Base-by-base conservation (phyloP, 2,329 filamentous ascomycete genomes). In the Epichloe elymi region DNA sequence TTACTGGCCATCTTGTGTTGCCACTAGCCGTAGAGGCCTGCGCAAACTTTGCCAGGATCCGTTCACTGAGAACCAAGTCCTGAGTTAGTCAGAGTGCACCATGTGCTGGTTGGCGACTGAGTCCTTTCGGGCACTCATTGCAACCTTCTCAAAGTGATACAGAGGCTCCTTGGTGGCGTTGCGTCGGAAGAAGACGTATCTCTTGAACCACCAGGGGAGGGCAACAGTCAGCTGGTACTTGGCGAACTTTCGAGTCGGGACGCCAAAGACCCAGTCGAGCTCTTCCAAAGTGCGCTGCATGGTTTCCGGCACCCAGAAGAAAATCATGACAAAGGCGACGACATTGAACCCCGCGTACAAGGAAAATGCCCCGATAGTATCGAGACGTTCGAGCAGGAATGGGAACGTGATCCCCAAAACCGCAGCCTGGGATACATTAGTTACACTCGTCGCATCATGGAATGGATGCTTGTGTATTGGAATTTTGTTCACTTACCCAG, bases 261-360 rank as follows among this genome's bases (percentile, higher is more conserved):
- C 72, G 10, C 66, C 69, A 36, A 75, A 76, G 50, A 76, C 70
- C 52, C 68, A 72, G 61, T 76, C 73, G 53, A 76, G 68, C 56
- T 75, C 73, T 59, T 74, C 72, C 4, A 75, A 67, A 0, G 70
- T 72, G 48, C 68, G 67, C 58, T 73, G 74, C 66, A 79, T 81
- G 0, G 78, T 82, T 60, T 81, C 78, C 0, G 64, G 65, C 2
- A 67, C 65, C 51, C 61, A 63, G 55, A 65, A 62, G 57, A 79
- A 77, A 52, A 80, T 78, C 65, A 80, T 72, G 49, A 74, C 48
- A 47, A 79, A 71, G 1, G 76, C 76, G 2, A 76, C 59, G 0
- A 76, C 58, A 55, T 81, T 81, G 51, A 79, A 71, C 0, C 72
- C 76, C 0, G 77, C 77, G 52, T 80, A 80, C 46, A 76, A 67